These are phyloP conservation scores for Podila epicladia DNA, from an alignment of 192 early-diverging fungal species.

Conservation along the genomic window DNA sequence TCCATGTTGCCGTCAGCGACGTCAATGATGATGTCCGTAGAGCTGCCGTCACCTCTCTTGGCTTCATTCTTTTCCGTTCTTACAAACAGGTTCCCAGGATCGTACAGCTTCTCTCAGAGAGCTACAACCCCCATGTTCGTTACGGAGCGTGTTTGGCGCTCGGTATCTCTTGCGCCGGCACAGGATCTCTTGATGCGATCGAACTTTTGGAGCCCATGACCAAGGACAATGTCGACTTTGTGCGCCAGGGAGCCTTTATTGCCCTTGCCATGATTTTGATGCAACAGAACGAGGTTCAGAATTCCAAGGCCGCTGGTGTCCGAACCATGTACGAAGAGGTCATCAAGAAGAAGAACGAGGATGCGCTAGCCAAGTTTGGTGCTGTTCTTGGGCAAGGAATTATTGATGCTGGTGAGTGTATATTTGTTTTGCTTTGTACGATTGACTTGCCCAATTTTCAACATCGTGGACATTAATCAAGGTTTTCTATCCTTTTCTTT, in stretches of 20 bases:
- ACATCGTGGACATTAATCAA: neutral
- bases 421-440: neutral
- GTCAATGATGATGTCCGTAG: conserved; percentile 99
- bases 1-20: conserved; percentile 98
- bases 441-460: neutral
- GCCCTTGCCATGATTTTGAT: conserved; percentile 95
- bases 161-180: conserved; percentile 97
- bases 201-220: conserved; percentile 96
- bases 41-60: conserved; percentile 96
- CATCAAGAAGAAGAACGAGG: conserved; percentile 93
- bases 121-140: conserved; percentile 99
- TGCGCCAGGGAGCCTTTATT: conserved; percentile 96
- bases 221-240: conserved; percentile 97
- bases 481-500: neutral
- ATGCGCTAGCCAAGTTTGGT: conserved; percentile 94
- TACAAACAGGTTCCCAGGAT: conserved; percentile 97
- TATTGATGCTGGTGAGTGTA: conserved; percentile 85
- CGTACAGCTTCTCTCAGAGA: conserved; percentile 96
- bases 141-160: conserved; percentile 96
- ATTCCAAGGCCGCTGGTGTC: conserved; percentile 81
- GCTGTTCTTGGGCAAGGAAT: conserved; percentile 97
- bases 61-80: conserved; percentile 93
- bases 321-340: conserved; percentile 89
- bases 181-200: conserved; percentile 90
- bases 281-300: conserved; percentile 90